These are phyloP conservation scores for Aspergillus japonicus DNA, from an alignment of 2,329 filamentous ascomycete genomes.

Conservation along the genomic window DNA sequence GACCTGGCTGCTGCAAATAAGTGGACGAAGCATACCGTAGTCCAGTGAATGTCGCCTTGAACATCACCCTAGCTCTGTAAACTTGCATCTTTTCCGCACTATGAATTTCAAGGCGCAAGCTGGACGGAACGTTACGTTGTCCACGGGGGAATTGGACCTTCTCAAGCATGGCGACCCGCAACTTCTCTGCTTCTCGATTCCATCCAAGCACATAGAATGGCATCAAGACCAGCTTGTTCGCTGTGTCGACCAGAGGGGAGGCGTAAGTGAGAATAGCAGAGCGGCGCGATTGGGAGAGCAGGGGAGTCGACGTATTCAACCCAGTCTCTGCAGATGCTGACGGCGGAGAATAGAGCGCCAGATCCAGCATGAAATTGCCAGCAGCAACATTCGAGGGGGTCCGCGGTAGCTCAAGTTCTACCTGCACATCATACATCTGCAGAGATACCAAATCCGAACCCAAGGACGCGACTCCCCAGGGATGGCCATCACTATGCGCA, in stretches of 20 bases:
- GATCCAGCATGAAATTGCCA: constrained; percentile 93
- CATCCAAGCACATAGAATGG: constrained; percentile 69
- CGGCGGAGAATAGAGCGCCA: constrained; percentile 62
- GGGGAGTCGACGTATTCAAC: constrained; percentile 31
- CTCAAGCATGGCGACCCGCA: constrained; percentile 73
- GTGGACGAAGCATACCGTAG: constrained; percentile 50
- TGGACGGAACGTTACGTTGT: constrained; percentile 52
- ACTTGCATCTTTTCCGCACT: constrained; percentile 70
- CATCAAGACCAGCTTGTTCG: constrained; percentile 62
- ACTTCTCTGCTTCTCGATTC: constrained; percentile 60
- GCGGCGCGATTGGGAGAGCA: constrained; percentile 66
- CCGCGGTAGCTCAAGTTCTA: constrained; percentile 73
- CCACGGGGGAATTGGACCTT: constrained; percentile 63
- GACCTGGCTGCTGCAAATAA: background rate
- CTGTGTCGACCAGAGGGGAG: constrained; percentile 65
- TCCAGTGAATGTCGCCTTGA: constrained; percentile 74
- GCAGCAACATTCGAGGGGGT: constrained; percentile 71
- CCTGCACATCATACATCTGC: constrained; percentile 81
- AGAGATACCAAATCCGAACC: constrained; percentile 60
- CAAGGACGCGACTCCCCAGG: constrained; percentile 55
- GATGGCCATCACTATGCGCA: constrained; percentile 42
- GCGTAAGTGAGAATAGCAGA: constrained; percentile 78
- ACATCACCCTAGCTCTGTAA: constrained; percentile 66
- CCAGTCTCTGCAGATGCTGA: constrained; percentile 32
- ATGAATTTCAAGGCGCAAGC: constrained; percentile 65